phyloP scores from a whole-genome alignment of 2,329 filamentous ascomycete species.

The Ceratocystis ficicola region DNA sequence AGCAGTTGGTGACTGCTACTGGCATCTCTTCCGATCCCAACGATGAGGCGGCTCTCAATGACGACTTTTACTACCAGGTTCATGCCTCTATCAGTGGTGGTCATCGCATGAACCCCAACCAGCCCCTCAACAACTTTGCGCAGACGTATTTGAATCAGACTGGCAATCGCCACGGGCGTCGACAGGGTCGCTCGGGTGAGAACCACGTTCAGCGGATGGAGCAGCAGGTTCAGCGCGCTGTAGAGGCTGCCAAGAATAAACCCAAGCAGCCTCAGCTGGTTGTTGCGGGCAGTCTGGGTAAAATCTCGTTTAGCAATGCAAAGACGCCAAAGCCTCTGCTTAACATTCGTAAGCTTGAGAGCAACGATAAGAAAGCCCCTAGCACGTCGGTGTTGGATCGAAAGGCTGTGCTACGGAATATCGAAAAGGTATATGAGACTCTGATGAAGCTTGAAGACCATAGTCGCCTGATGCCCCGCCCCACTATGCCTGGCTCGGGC shows the following conservation, averaged over 20 bases:
- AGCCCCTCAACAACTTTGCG: conserved; percentile 89
- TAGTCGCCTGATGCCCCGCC: conserved; percentile 59
- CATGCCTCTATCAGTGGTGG: conserved; percentile 87
- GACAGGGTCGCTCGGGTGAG: conserved; percentile 72
- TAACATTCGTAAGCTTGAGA: conserved; percentile 72
- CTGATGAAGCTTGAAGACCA: conserved; percentile 93
- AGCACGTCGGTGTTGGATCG: conserved; percentile 45
- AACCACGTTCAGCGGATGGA: conserved; percentile 99
- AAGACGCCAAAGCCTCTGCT: conserved; percentile 92
- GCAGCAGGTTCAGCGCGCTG: conserved; percentile 92
- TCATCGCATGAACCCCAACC: conserved; percentile 78
- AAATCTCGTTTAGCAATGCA: conserved; percentile 97
- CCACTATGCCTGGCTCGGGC: conserved; percentile 32
- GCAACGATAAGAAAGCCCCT: conserved; percentile 37
- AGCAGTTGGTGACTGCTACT: conserved; percentile 86
- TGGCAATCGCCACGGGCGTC: conserved; percentile 64
- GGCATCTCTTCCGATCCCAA: conserved; percentile 73
- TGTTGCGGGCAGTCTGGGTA: conserved; percentile 88
- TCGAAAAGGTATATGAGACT: conserved; percentile 76
- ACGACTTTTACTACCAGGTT: conserved; percentile 98
- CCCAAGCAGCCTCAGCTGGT: conserved; percentile 97
- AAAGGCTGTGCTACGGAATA: conserved; percentile 72
- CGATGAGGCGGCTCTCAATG: conserved; percentile 66
- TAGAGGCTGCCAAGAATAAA: conserved; percentile 92
- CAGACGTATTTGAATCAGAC: conserved; percentile 97